These are phyloP conservation scores for Taphrina pruni DNA, from an alignment of 1,139 yeast genomes.

Conservation along the genomic window DNA sequence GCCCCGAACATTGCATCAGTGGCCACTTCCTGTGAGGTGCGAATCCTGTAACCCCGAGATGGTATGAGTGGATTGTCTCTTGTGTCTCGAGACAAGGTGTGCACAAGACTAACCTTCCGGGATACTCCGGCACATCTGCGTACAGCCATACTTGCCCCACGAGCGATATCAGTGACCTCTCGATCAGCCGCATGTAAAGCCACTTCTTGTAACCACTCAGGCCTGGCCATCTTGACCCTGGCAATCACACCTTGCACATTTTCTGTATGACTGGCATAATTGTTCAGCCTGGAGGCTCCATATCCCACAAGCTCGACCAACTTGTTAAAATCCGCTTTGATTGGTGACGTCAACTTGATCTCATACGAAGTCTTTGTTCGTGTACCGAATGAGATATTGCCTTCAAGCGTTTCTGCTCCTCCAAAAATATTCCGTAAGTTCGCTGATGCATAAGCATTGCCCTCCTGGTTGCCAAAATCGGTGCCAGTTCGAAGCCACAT, in stretches of 20 bases:
- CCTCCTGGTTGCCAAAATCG: slow-evolving; percentile 92
- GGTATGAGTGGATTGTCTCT: slow-evolving; percentile 52
- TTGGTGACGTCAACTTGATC: slow-evolving; percentile 59
- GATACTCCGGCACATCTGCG: slow-evolving; percentile 53
- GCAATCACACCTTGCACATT: slow-evolving; percentile 34
- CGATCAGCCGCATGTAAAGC: slow-evolving; percentile 71
- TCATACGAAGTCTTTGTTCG: slow-evolving; percentile 69
- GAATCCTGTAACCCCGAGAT: slow-evolving; percentile 61
- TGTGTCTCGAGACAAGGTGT: slow-evolving; percentile 50
- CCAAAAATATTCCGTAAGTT: slow-evolving; percentile 81
- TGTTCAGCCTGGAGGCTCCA: slow-evolving; percentile 34
- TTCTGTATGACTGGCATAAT: slow-evolving; percentile 43
- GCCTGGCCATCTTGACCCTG: slow-evolving; percentile 21
- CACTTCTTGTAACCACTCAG: slow-evolving; percentile 55
- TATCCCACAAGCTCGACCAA: slow-evolving; percentile 29
- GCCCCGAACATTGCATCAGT: slow-evolving; percentile 53
- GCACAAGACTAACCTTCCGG: slow-evolving; percentile 52
- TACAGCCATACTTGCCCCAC: slow-evolving; percentile 50
- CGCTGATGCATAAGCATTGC: slow-evolving; percentile 74
- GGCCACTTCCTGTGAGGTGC: slow-evolving; percentile 65
- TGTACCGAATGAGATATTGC: slow-evolving; percentile 82
- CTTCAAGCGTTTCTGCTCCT: slow-evolving; percentile 78
- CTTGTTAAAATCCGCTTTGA: slow-evolving; percentile 49
- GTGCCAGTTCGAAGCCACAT: slow-evolving; percentile 90
- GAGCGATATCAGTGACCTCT: slow-evolving; percentile 58